Evolutionary conservation across 179 eudicot genomes (phyloP).

Genomic region (Sideroxylon spinosum): DNA sequence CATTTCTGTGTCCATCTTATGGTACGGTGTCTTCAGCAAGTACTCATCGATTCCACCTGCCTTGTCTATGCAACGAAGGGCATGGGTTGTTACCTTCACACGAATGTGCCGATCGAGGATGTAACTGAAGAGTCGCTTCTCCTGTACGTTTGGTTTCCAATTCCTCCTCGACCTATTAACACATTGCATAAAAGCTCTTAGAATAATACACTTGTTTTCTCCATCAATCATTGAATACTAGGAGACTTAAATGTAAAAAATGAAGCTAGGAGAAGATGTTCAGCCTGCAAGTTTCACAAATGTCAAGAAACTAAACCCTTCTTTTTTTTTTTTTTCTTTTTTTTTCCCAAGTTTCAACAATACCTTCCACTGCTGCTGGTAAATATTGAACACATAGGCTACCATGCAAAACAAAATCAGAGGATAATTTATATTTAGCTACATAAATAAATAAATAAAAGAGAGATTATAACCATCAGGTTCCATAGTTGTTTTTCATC

Average conservation of each 20-base stretch:
- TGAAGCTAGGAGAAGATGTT: not conserved
- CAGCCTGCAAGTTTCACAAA: not conserved
- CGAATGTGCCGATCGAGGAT: slow-evolving; percentile 82
- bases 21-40: slow-evolving; percentile 85
- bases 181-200: slow-evolving; percentile 4
- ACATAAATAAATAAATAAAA: not conserved
- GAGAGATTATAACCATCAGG: not conserved
- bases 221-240: not conserved
- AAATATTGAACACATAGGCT: not conserved
- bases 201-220: not conserved
- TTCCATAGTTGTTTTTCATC: not conserved
- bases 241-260: not conserved
- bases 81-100: slow-evolving; percentile 80
- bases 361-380: not conserved
- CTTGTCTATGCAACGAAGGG: slow-evolving; percentile 93
- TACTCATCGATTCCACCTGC: slow-evolving; percentile 98
- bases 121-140: slow-evolving; percentile 84
- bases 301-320: not conserved
- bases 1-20: slow-evolving; percentile 93
- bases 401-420: not conserved
- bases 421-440: not conserved
- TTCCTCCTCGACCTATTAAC: slow-evolving; percentile 61
- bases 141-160: slow-evolving; percentile 95
- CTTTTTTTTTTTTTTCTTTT: too few relatives aligned
- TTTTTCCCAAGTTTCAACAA: not conserved